Evolutionary conservation across 495 filamentous ascomycete species (phyloP).

Genomic region (Aspergillus funiculosus): DNA sequence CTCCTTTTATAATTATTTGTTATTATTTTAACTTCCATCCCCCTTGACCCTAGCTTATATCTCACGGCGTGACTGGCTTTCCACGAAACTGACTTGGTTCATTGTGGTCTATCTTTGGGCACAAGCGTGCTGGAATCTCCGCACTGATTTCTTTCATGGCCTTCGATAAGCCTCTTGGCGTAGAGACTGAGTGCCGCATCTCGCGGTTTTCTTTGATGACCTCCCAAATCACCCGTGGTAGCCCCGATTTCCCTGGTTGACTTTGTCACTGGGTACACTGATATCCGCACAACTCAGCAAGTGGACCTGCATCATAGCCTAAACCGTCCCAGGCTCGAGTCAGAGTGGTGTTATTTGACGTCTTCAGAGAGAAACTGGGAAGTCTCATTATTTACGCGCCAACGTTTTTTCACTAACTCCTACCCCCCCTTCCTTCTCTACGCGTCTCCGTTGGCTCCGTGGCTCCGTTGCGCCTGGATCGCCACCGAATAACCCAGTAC

Average conservation of each 20-base stretch:
- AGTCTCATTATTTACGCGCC: not conserved
- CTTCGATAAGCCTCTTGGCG: constrained; percentile 18
- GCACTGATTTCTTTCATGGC: constrained; percentile 12
- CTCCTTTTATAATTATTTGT: constrained; percentile 1
- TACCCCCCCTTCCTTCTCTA: constrained; percentile 3
- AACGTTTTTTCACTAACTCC: not conserved
- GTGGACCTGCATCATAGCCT: not conserved
- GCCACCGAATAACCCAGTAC: constrained; percentile 16
- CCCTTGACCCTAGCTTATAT: constrained; percentile 10
- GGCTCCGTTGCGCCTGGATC: constrained; percentile 15
- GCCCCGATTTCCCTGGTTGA: constrained; percentile 5
- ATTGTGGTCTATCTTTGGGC: constrained; percentile 8
- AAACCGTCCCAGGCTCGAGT: constrained; percentile 3
- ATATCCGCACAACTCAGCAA: not conserved
- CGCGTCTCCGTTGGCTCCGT: constrained; percentile 17
- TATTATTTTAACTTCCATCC: constrained; percentile 5
- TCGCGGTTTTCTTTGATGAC: constrained; percentile 4
- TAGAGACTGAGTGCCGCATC: constrained; percentile 16
- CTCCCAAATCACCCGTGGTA: constrained; percentile 8
- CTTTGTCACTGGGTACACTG: not conserved
- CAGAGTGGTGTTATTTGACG: too few species aligned
- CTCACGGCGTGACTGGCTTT: constrained; percentile 8
- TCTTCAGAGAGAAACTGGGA: not conserved
- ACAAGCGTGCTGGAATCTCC: constrained; percentile 15
- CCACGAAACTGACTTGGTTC: not conserved